phyloP scores from a whole-genome alignment of 306 rosid genomes.

The Vachellia pachyceras region DNA sequence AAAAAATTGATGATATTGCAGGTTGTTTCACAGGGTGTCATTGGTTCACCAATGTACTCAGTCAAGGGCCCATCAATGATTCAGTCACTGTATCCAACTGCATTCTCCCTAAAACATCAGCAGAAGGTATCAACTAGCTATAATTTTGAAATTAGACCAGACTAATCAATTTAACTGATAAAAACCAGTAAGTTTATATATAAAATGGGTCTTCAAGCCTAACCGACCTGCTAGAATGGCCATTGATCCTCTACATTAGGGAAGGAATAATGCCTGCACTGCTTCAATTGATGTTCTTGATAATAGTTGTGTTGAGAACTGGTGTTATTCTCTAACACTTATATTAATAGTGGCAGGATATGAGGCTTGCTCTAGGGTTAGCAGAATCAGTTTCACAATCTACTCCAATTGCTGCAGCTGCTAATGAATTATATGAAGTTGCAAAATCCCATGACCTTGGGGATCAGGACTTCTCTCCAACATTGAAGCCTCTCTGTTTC shows the following conservation, averaged over 20 bases:
- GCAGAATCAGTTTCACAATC: constrained; percentile 95
- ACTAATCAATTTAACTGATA: neutral
- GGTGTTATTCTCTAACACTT: neutral
- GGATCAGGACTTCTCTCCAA: constrained; percentile 80
- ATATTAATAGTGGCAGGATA: constrained; percentile 64
- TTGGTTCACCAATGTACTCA: constrained; percentile 89
- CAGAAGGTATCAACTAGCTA: constrained; percentile 72
- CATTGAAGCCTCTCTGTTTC: neutral
- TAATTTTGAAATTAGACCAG: neutral
- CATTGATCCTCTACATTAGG: neutral
- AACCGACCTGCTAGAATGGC: neutral
- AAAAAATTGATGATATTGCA: constrained; percentile 45
- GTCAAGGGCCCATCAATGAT: constrained; percentile 92
- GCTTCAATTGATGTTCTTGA: neutral
- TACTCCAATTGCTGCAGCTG: constrained; percentile 89
- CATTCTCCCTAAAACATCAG: constrained; percentile 94
- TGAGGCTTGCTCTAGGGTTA: constrained; percentile 89
- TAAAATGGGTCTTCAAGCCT: neutral
- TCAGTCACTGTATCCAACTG: constrained; percentile 80
- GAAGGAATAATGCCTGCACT: neutral
- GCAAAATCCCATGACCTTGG: constrained; percentile 88
- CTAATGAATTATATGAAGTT: constrained; percentile 90
- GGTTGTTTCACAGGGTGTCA: constrained; percentile 97
- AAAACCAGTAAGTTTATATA: neutral
- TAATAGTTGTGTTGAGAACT: neutral